Evolutionary conservation across 179 eudicot species (phyloP).

Genomic region (Vitellaria paradoxa): DNA sequence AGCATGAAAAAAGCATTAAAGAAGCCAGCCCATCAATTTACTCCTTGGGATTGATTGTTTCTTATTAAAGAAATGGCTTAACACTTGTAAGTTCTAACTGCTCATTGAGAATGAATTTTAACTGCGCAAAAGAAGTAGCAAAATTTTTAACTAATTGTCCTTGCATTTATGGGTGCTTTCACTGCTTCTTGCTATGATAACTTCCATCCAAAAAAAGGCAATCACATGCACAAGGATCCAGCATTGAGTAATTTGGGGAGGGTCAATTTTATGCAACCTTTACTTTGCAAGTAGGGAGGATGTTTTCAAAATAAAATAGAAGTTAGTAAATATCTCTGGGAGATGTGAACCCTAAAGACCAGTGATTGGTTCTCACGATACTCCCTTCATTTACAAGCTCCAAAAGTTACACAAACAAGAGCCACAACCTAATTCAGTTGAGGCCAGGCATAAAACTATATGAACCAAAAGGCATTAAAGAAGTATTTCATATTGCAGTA

Average conservation of each 20-base stretch:
- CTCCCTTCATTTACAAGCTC: not conserved
- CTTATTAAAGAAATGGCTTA: not conserved
- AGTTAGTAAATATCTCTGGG: not conserved
- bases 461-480: not conserved
- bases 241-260: no score
- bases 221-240: no score
- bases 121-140: slow-evolving; percentile 1
- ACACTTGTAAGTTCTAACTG: not conserved
- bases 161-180: not conserved
- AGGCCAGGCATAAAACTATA: not conserved
- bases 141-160: not conserved
- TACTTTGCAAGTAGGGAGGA: no score
- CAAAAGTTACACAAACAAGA: not conserved
- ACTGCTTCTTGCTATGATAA: not conserved
- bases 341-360: not conserved
- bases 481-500: slow-evolving; percentile 14
- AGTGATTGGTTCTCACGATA: not conserved
- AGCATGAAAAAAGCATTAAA: not conserved
- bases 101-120: not conserved
- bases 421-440: not conserved
- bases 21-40: not conserved
- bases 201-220: not conserved
- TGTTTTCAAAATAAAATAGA: not conserved
- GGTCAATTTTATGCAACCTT: no score
- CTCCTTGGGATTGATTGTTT: not conserved